Evolutionary conservation across 148 eudicot species (phyloP), one percentile per base, ranked within the genome.

Genomic region (Chenopodium album): DNA sequence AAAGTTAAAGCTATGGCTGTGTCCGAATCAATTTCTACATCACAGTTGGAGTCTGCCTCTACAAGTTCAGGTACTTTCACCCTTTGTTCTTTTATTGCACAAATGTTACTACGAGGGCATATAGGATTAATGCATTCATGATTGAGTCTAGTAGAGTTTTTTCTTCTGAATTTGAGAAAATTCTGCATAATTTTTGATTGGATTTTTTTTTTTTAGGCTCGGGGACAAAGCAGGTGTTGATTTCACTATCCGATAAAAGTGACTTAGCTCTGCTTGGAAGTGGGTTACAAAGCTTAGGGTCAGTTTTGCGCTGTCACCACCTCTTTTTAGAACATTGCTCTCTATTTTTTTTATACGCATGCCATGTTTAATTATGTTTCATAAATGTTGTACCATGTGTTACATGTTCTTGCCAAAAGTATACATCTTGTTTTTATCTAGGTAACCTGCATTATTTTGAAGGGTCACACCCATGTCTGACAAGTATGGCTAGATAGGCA

Each of bases 281-380:
- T 72, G 98, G 93, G 63, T 89, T 97, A 44, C 97, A 92, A 82
- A 91, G 86, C 73, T 80, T 97, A 76, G 99, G 99, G 99, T 96
- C 75, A 89, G 89, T 70, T 85, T 79, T 82, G 14, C 50, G 3
- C 26, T 37, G 46, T 28, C 29, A 28, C 29, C 29, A 28, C 1
- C 29, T 28, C 14, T 16, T 56, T 26, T 65, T 20, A 7, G 69
- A 26, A 12, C 41, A 34, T 34, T 47, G 46, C 20, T 19, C 66
- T 41, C 70, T 26, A 26, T 26, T 26, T 23, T 66, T 1, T 2
- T 28, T 71, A 34, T n/a, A 2, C 44, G 10, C 7, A 37, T 41
- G 28, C n/a, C 16, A 2, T 52, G 65, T 34, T 29, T 19, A 50
- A 50, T 16, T 5, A 41, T 41, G 44, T 41, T 41, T 41, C 44